Conservation (phyloP, 345 rosid species). For the Dimocarpus longan region DNA sequence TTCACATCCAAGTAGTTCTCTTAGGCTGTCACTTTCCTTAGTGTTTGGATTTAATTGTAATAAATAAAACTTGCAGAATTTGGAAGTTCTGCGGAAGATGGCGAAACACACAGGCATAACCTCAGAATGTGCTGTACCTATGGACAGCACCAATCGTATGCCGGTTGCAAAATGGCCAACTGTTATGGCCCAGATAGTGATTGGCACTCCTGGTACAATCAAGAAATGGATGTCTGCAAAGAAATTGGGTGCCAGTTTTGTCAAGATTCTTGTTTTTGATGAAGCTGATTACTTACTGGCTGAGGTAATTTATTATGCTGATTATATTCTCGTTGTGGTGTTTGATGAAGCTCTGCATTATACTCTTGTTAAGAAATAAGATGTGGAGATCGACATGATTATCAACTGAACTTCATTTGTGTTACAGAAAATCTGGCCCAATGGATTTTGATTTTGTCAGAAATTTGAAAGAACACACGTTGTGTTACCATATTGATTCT, state of each 20-base stretch:
- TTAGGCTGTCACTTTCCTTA: too few relatives aligned
- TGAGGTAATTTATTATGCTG: constrained; percentile 45
- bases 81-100: constrained; percentile 93
- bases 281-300: constrained; percentile 99
- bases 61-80: constrained; percentile 50
- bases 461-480: too few relatives aligned
- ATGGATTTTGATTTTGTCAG: too few relatives aligned
- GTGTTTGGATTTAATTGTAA: not conserved
- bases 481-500: too few relatives aligned
- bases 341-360: not conserved
- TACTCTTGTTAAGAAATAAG: too few relatives aligned
- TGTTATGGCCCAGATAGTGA: constrained; percentile 72
- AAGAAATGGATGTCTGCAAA: constrained; percentile 68
- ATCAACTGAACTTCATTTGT: too few relatives aligned
- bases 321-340: not conserved
- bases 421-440: too few relatives aligned
- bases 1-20: too few relatives aligned
- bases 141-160: constrained; percentile 40
- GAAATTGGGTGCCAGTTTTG: constrained; percentile 50
- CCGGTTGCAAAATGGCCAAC: constrained; percentile 44
- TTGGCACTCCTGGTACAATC: constrained; percentile 96
- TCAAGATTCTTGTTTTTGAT: constrained; percentile 91
- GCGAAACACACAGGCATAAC: constrained; percentile 84
- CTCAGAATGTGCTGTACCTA: constrained; percentile 76
- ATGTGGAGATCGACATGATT: too few relatives aligned